Evolutionary conservation across 805 yeast genomes (phyloP).

Genomic region (Schwanniomyces pseudopolymorphus): DNA sequence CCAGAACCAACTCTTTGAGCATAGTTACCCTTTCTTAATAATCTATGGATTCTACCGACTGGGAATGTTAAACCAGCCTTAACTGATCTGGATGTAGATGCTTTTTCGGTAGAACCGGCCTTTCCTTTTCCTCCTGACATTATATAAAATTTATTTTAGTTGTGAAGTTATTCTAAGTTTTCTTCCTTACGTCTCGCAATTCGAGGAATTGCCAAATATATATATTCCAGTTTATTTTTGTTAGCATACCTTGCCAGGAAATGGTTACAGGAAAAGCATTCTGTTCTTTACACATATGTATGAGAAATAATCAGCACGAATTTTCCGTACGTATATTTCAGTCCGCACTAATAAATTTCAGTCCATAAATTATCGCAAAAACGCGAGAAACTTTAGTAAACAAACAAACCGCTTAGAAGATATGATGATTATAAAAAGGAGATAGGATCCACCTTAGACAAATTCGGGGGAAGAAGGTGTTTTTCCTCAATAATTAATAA

Average conservation of each 20-base stretch:
- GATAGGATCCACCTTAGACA: background rate
- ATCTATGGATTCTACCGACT: conserved; percentile 52
- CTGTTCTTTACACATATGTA: background rate
- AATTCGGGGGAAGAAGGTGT: background rate
- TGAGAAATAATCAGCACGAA: background rate
- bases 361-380: background rate
- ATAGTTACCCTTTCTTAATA: conserved; percentile 51
- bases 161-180: background rate
- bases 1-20: conserved; percentile 54
- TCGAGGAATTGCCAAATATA: background rate
- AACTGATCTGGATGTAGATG: conserved; percentile 49
- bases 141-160: conserved; percentile 8
- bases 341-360: background rate
- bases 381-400: background rate
- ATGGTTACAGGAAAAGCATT: background rate
- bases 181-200: background rate
- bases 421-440: background rate
- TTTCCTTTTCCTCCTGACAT: conserved; percentile 43
- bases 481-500: background rate
- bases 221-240: background rate
- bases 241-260: background rate
- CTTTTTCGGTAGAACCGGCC: conserved; percentile 48
- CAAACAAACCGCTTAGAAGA: background rate
- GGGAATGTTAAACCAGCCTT: conserved; percentile 53
- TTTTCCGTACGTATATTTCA: background rate